Evolutionary conservation across 257 asterid genomes (phyloP), one percentile per base, ranked within the genome.

Genomic region (Prunella vulgaris): DNA sequence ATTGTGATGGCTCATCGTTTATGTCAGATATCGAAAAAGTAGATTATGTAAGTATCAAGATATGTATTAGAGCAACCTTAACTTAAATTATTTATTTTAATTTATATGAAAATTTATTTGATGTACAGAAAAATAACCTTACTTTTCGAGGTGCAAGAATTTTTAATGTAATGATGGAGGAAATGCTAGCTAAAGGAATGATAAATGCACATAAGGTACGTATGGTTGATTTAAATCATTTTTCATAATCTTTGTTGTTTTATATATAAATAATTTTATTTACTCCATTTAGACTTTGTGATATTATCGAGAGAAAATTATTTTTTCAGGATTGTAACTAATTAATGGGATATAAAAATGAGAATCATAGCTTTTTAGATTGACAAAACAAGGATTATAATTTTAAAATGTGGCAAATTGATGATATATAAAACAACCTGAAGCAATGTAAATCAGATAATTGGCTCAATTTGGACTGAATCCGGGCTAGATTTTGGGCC

Each of bases 1-100:
- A 81, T 14, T 81, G 83, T 10, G 86, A 81, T 17, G 81, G 86
- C 13, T 56, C 75, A 15, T 78, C 83, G 12, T 81, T 51, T 18
- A 46, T 70, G 38, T 79, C 77, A 14, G 72, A 81, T 18, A 72
- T 76, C 7, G 68, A 81, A 51, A 35, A 27, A 59, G 61, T 62
- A 21, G 74, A 78, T 40, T 73, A 79, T 2, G 86, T 81, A 72
- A 64, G 80, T 68, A n/a, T 3, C 10, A 30, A 13, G 8, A 37
- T 27, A 2, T 57, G 17, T 58, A 14, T n/a, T 12, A 20, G 22
- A 53, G 28, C 22, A 21, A 53, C 22, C n/a, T 10, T 53, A 53
- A 21, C 14, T 8, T 13, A 42, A 13, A 20, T 0, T n/a, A 5
- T 10, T 12, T 35, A 5, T 8, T 24, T 44, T 13, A 12, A 14